These are phyloP conservation scores for Umbilicaria muhlenbergii DNA, from an alignment of 495 filamentous ascomycete genomes.

Conservation along the genomic window DNA sequence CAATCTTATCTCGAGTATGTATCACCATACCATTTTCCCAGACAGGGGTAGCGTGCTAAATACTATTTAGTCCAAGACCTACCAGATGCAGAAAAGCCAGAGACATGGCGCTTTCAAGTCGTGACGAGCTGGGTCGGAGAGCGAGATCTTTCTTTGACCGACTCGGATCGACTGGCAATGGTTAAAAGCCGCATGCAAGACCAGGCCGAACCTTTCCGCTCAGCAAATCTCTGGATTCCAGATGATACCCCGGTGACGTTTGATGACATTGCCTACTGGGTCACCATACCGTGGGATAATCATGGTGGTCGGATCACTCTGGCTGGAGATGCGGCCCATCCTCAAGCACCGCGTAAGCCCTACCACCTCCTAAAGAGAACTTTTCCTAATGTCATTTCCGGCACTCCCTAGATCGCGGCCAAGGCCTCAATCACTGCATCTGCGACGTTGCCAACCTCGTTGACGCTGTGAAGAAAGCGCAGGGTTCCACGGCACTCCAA, in stretches of 20 bases:
- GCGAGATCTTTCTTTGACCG: slow-evolving; percentile 3
- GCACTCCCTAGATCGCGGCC: slow-evolving; percentile 27
- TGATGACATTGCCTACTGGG: slow-evolving; percentile 23
- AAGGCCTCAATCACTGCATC: slow-evolving; percentile 35
- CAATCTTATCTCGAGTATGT: no score
- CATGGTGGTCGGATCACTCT: slow-evolving; percentile 26
- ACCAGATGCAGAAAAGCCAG: slow-evolving; percentile 16
- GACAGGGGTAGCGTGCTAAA: no score
- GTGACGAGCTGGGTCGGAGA: slow-evolving; percentile 19
- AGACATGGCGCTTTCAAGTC: slow-evolving; percentile 23
- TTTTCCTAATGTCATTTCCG: neutral
- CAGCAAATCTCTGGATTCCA: slow-evolving; percentile 24
- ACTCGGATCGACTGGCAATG: slow-evolving; percentile 19
- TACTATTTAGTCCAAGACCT: slow-evolving; percentile 1
- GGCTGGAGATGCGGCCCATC: slow-evolving; percentile 35
- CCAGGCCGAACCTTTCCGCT: slow-evolving; percentile 26
- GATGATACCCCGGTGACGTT: slow-evolving; percentile 26
- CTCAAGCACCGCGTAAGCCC: slow-evolving; percentile 22
- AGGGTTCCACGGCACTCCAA: neutral
- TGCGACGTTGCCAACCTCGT: slow-evolving; percentile 26
- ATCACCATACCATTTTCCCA: no score
- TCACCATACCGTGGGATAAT: slow-evolving; percentile 25
- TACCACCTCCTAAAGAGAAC: neutral
- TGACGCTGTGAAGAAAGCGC: slow-evolving; percentile 16
- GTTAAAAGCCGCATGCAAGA: slow-evolving; percentile 21